Evolutionary conservation across 2,329 filamentous ascomycete genomes (phyloP), one percentile per base, ranked within the genome.

Genomic region (Keithomyces neogunnii): DNA sequence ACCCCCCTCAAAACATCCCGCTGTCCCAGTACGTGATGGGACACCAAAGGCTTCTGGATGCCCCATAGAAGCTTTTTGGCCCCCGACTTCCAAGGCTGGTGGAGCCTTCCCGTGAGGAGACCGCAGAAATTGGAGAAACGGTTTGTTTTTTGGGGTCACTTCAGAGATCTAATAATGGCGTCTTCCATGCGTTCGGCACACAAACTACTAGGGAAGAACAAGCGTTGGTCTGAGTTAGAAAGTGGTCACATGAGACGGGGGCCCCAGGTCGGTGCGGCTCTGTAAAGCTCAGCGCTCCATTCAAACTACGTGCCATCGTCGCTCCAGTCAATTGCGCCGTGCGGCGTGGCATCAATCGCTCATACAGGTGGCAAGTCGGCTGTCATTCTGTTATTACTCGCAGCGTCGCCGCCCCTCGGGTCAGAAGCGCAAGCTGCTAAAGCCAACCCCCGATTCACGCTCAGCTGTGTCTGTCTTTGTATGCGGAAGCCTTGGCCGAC

Each of bases 31-130:
- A 42, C 35, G 47, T 29, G 42, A 54, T 53, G 53, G 45, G 53
- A 57, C 51, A 55, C 52, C 56, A 55, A 57, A 53, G 47, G 54
- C 54, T 60, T 60, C 58, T 53, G 57, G 49, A 39, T 45, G 46
- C 45, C 42, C 51, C 55, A 53, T 58, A 55, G 58, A 60, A 60
- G 58, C 53, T 57, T 57, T 58, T 53, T 52, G 53, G 54, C 51
- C 53, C 53, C 50, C 47, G 42, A 49, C 39, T 31, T 46, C 30
- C 13, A 29, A 38, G 48, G 47, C 44, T 43, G 45, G 57, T 59
- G 57, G 57, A 57, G 56, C 55, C 52, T 51, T 51, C 49, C 56
- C 51, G 51, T 47, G 53, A 56, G 51, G 54, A 50, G 47, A 48
- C 48, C 46, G 51, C 53, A 57, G 56, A 55, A 51, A 50, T 54